These are phyloP conservation scores for Eucalyptus urophylla DNA, from an alignment of 345 rosid genomes.

Conservation along the genomic window DNA sequence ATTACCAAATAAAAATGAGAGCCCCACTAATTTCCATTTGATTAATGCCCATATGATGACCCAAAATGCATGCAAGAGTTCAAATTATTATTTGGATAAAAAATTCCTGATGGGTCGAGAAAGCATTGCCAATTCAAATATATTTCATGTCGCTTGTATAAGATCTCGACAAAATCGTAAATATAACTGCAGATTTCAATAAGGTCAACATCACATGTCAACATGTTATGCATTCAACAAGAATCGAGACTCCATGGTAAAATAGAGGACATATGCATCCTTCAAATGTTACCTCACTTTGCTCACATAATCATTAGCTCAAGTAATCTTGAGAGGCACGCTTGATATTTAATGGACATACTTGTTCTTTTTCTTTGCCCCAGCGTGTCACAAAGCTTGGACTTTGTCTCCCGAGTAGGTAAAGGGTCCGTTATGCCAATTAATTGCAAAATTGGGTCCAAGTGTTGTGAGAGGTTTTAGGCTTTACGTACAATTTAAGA, in stretches of 20 bases:
- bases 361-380: not conserved
- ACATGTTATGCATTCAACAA: rapidly evolving
- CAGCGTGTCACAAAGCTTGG: not conserved
- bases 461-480: not conserved
- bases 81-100: not conserved
- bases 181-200: not conserved
- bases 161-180: rapidly evolving
- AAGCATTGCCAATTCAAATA: not conserved
- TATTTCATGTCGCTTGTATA: not conserved
- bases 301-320: not conserved
- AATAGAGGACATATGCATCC: not conserved
- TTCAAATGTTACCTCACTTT: not conserved
- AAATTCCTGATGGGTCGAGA: no score
- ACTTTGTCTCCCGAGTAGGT: not conserved
- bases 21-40: not conserved
- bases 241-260: not conserved
- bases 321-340: not conserved
- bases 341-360: not conserved
- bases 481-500: not conserved
- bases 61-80: not conserved
- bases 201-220: not conserved
- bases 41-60: not conserved
- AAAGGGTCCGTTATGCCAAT: not conserved
- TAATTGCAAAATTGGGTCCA: not conserved
- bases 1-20: not conserved